Evolutionary conservation across 306 rosid species (phyloP), one percentile per base, ranked within the genome.

Genomic region (Mucuna pruriens): DNA sequence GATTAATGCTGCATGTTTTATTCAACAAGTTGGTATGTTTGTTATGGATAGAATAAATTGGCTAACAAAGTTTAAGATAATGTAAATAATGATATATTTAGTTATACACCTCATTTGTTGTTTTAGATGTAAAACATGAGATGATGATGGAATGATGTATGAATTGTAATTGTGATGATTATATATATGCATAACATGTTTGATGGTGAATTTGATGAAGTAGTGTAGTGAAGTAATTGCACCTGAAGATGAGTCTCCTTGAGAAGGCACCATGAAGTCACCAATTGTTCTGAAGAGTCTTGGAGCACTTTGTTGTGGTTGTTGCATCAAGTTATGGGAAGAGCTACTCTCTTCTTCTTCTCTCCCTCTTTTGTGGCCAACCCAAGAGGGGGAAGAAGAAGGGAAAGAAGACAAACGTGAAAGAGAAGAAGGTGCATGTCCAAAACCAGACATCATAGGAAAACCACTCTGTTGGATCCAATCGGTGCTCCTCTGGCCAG

Each of bases 321-420:
- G 23, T 42, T 73, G 83, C 44, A 86, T 16, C 19, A 71, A 31
- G 23, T 82, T 77, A 61, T 45, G 81, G 10, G 77, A 79, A 55
- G 23, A n/a, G 58, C 45, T 16, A 63, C 13, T 79, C n/a, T 20
- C 83, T 75, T 90, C 85, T 77, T 90, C 86, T 49, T 92, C 90
- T 40, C 97, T 92, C 19, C 87, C 81, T 88, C 98, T 83, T 65
- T 94, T 94, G 1, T 90, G 91, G 0, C 98, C 94, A 80, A 46
- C 66, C 89, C 84, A 78, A 79, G 69, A 26, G 34, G 76, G 7
- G 8, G 45, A 16, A 31, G 76, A 7, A 1, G 87, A 44, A 58
- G 90, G n/a, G 25, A 68, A 77, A 55, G 81, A 48, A 31, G 91
- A 82, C 65, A 84, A 77, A 34, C 74, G 52, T 2, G 91, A 80